phyloP scores from a whole-genome alignment of 805 yeast genomes.

The Schwanniomyces pseudopolymorphus region DNA sequence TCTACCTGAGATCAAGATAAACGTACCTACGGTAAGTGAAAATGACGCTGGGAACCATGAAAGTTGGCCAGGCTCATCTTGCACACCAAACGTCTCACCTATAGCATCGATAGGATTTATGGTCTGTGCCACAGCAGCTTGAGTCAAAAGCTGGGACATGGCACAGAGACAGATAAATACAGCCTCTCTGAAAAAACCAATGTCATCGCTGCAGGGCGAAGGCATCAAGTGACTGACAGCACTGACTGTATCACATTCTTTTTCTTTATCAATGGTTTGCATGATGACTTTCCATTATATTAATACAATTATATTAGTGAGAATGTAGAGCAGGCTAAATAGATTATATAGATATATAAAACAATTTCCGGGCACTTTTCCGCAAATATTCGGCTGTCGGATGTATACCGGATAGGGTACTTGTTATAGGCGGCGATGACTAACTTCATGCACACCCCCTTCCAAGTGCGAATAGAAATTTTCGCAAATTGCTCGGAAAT shows the following conservation, averaged over 20 bases:
- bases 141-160: constrained; percentile 29
- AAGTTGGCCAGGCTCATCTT: constrained; percentile 24
- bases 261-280: not conserved
- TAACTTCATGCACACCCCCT: not conserved
- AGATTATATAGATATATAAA: not conserved
- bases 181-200: constrained; percentile 18
- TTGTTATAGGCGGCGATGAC: not conserved
- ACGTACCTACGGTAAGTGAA: constrained; percentile 37
- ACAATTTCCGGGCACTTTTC: not conserved
- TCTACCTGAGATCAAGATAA: constrained; percentile 32
- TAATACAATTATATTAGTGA: not conserved
- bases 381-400: not conserved
- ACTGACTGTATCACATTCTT: not conserved
- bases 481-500: too few relatives aligned
- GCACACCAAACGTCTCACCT: constrained; percentile 23
- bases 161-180: constrained; percentile 23
- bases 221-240: not conserved
- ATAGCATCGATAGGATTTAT: constrained; percentile 17
- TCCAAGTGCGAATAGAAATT: too few relatives aligned
- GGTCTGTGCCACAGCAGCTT: constrained; percentile 30
- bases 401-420: not conserved
- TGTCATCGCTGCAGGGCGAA: constrained; percentile 21
- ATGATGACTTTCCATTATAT: not conserved
- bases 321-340: not conserved
- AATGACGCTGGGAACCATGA: constrained; percentile 37